A percentile compares a stretch with the other conserved stretches of the same genome.
These are phyloP conservation scores for Kodamaea restingae DNA, from an alignment of 805 yeast genomes.

Conservation along the genomic window DNA sequence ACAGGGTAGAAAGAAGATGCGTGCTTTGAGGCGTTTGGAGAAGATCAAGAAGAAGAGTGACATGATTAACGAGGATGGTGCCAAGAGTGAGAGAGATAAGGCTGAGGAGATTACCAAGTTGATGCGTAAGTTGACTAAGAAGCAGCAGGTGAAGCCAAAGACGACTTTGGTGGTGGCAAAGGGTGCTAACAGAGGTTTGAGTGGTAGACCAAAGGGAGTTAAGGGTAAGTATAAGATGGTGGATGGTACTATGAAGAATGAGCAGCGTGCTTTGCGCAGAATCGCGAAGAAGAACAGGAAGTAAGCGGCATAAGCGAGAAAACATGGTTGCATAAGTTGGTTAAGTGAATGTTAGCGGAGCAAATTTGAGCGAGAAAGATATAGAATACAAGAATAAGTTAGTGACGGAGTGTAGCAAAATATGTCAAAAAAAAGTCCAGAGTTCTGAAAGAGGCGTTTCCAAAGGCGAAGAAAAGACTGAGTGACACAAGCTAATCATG, in stretches of 20 bases:
- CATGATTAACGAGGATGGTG: slow-evolving; percentile 78
- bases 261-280: slow-evolving; percentile 87
- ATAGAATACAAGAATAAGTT: too few relatives aligned
- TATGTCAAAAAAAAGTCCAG: too few relatives aligned
- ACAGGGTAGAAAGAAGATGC: slow-evolving; percentile 90
- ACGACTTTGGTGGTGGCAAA: slow-evolving; percentile 85
- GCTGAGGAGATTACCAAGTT: slow-evolving; percentile 87
- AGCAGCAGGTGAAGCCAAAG: slow-evolving; percentile 70
- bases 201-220: slow-evolving; percentile 96
- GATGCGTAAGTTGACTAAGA: slow-evolving; percentile 74
- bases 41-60: slow-evolving; percentile 91
- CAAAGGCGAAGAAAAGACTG: too few relatives aligned
- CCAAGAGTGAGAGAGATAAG: slow-evolving; percentile 88
- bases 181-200: slow-evolving; percentile 78
- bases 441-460: too few relatives aligned
- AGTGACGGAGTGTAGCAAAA: too few relatives aligned
- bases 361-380: too few relatives aligned
- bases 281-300: slow-evolving; percentile 83
- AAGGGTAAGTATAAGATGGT: slow-evolving; percentile 99
- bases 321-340: too few relatives aligned
- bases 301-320: slow-evolving; percentile 15
- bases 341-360: too few relatives aligned
- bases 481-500: too few relatives aligned
- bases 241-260: slow-evolving; percentile 97
- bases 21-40: slow-evolving; percentile 83